phyloP scores from a whole-genome alignment of 306 rosid species.

The Cercis canadensis region DNA sequence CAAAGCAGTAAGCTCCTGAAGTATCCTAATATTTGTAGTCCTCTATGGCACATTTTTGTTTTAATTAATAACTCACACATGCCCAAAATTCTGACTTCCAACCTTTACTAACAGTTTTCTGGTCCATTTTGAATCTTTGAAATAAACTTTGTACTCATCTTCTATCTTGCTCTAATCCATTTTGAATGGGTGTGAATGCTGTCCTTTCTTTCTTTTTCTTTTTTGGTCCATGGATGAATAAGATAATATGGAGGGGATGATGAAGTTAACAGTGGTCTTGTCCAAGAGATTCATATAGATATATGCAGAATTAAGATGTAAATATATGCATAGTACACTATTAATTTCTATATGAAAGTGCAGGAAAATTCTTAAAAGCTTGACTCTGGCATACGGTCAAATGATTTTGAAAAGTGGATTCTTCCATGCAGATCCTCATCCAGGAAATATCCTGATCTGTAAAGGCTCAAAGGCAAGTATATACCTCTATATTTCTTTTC shows the following conservation, averaged over 20 bases:
- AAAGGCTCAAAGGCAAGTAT: slow-evolving; percentile 95
- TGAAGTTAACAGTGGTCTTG: slow-evolving; percentile 18
- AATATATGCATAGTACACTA: neutral
- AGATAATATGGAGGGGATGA: slow-evolving; percentile 6
- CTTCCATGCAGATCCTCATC: slow-evolving; percentile 99
- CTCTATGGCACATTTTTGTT: slow-evolving; percentile 9
- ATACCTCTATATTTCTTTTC: slow-evolving; percentile 19
- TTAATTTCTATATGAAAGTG: slow-evolving; percentile 37
- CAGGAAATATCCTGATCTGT: slow-evolving; percentile 92
- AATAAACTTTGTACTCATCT: slow-evolving; percentile 15
- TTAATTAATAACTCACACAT: slow-evolving; percentile 8
- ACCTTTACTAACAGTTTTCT: slow-evolving; percentile 7
- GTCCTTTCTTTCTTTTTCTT: neutral
- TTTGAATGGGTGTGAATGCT: neutral
- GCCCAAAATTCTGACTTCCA: slow-evolving; percentile 11
- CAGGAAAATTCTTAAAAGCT: slow-evolving; percentile 93
- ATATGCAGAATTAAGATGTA: slow-evolving; percentile 11
- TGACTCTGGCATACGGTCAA: slow-evolving; percentile 99
- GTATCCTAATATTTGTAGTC: slow-evolving; percentile 33
- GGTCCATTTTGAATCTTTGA: slow-evolving; percentile 24
- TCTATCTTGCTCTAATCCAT: neutral
- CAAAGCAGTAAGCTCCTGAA: slow-evolving; percentile 79
- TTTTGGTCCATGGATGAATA: neutral
- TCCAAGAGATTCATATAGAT: slow-evolving; percentile 9
- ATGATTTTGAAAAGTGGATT: slow-evolving; percentile 94